phyloP scores from a whole-genome alignment of 2,329 filamentous ascomycete species.

The Sarocladium brachiariae region DNA sequence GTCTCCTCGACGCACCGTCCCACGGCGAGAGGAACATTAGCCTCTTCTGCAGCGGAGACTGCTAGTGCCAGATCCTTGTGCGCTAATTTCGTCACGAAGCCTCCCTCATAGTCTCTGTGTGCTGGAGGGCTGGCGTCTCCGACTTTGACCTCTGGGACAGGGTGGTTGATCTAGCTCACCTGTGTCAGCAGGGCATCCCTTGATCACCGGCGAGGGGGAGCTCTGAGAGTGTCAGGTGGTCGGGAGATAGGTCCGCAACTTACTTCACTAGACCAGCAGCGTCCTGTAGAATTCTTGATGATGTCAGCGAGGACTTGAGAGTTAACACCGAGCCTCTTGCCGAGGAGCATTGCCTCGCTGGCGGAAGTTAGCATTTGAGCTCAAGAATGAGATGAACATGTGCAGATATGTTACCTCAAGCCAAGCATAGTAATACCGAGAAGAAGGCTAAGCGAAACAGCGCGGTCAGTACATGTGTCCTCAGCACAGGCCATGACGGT shows the following conservation, averaged over 20 bases:
- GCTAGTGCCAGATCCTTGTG: constrained; percentile 1
- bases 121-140: neutral
- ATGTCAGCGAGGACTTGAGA: neutral
- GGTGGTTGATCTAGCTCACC: neutral
- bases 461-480: neutral
- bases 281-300: neutral
- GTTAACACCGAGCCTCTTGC: neutral
- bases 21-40: neutral
- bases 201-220: too few relatives aligned
- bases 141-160: neutral
- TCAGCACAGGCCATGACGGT: too few relatives aligned
- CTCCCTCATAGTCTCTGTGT: neutral
- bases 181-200: neutral
- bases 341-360: neutral
- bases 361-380: neutral
- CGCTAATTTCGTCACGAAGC: neutral
- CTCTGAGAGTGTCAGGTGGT: too few relatives aligned
- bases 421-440: constrained; percentile 2
- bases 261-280: constrained; percentile 1
- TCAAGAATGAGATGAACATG: too few relatives aligned
- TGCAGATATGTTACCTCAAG: neutral
- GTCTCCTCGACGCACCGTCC: neutral
- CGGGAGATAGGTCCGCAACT: neutral
- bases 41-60: neutral
- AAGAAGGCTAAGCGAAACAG: neutral